Percentiles rank a stretch among this genome's conserved stretches.
Evolutionary conservation across 1,284 basidiomycete genomes (phyloP).

Genomic region (Ceratobasidium sp.): DNA sequence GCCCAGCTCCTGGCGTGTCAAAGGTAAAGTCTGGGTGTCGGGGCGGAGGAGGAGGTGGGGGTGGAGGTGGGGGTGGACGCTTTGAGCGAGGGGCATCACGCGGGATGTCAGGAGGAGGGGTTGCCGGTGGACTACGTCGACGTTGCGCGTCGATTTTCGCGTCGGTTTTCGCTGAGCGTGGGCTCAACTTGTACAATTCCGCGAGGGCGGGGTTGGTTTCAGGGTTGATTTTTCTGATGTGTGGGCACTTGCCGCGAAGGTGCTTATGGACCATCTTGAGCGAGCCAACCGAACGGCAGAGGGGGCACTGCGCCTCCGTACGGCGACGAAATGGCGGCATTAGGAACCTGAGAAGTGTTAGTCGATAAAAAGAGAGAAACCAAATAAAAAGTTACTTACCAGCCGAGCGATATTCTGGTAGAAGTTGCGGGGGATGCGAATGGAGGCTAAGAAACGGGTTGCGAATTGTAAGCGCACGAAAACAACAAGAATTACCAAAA

Average conservation of each 20-base stretch:
- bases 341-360: not conserved
- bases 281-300: not conserved
- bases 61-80: not conserved
- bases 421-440: not conserved
- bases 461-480: too few relatives aligned
- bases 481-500: too few relatives aligned
- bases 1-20: slow-evolving; percentile 19
- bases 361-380: not conserved
- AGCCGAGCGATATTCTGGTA: not conserved
- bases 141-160: not conserved
- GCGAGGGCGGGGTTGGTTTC: not conserved
- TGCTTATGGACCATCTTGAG: not conserved
- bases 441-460: too few relatives aligned
- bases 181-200: not conserved
- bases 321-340: not conserved
- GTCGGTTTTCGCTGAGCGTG: not conserved
- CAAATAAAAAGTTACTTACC: not conserved
- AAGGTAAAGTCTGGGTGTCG: slow-evolving; percentile 18
- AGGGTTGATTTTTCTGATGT: not conserved
- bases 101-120: not conserved
- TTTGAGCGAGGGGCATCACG: slow-evolving; percentile 2
- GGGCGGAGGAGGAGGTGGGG: not conserved
- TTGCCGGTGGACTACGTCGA: not conserved
- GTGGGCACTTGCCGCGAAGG: slow-evolving; percentile 6
- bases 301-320: not conserved